Conservation (phyloP, 345 rosid genomes). For the Combretum micranthum region DNA sequence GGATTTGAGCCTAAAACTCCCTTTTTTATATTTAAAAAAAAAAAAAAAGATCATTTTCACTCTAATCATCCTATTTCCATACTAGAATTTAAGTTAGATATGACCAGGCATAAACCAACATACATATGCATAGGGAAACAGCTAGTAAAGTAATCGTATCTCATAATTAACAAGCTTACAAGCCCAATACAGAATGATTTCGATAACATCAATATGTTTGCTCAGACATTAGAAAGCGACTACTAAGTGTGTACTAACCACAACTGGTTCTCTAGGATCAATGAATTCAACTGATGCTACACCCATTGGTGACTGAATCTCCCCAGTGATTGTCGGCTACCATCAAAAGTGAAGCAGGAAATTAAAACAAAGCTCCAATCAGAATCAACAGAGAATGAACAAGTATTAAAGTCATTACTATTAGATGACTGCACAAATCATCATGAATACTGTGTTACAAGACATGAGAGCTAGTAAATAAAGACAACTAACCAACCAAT, state of each 20-base stretch:
- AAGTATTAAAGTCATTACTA: not conserved
- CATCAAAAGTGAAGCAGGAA: constrained; percentile 10
- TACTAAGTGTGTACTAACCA: constrained; percentile 34
- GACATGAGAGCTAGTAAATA: not conserved
- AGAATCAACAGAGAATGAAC: not conserved
- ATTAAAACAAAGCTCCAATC: not conserved
- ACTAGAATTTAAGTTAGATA: no score
- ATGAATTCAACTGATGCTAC: constrained; percentile 86
- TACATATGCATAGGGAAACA: no score
- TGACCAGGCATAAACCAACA: no score
- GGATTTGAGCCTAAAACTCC: no score
- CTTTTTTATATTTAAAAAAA: no score
- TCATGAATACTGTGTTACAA: not conserved
- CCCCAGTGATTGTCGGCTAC: constrained; percentile 78
- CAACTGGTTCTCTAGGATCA: constrained; percentile 88
- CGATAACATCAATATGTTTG: no score
- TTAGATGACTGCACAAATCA: not conserved
- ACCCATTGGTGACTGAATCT: constrained; percentile 89
- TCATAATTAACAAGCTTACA: no score
- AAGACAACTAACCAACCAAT: constrained; percentile 65
- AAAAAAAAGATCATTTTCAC: no score
- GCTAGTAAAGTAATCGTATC: no score
- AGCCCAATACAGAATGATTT: no score
- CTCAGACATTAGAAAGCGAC: not conserved
- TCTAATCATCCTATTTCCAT: no score